Base-by-base conservation (phyloP, 148 eudicot species). In the Fallopia convolvulus region DNA sequence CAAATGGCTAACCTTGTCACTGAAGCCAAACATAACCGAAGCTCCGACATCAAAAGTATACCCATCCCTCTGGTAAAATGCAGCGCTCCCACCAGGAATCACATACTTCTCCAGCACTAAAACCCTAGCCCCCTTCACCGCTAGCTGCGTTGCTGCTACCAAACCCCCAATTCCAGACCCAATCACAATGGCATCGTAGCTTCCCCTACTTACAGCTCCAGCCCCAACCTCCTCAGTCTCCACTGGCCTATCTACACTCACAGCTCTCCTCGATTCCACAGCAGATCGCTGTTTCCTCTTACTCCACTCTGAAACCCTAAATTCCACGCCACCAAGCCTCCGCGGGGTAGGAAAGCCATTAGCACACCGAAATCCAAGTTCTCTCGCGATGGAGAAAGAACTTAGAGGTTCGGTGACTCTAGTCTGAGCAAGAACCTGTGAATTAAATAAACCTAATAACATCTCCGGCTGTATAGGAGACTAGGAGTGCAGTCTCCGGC, bases 31-130 rank as follows among this genome's bases (percentile, higher is more conserved):
- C 99, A 95, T 95, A 40, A 95, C 99, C 42, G 99, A 95, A 46
- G 98, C 93, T 48, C 99, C 99, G 77, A 95, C 97, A 87, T 95
- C 99, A 75, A 93, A 96, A 39, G 85, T 91, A 86, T 86, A 96
- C 6, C 98, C 99, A 84, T 91, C 99, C 82, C 92, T 91, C 87
- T 91, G 78, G 75, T 91, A 96, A 86, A 80, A 96, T 76, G 93
- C 99, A 75, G 99, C 91, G 82, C 99, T 96, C 23, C 99, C 99
- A 79, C 98, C 99, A 82, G 98, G 99, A 77, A 96, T 91, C 72
- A 96, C 90, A 86, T 96, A 96, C 86, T 96, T 96, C 88, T 96
- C 99, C 70, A 92, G 81, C 42, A 93, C 97, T 87, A 96, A 88
- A 85, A 96, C 99, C 80, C 81, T 87, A 13, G 98, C 99, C 42